Percentiles rank a stretch among this genome's conserved stretches.
Evolutionary conservation across 2,329 filamentous ascomycete genomes (phyloP).

Genomic region (Nemania sp.): DNA sequence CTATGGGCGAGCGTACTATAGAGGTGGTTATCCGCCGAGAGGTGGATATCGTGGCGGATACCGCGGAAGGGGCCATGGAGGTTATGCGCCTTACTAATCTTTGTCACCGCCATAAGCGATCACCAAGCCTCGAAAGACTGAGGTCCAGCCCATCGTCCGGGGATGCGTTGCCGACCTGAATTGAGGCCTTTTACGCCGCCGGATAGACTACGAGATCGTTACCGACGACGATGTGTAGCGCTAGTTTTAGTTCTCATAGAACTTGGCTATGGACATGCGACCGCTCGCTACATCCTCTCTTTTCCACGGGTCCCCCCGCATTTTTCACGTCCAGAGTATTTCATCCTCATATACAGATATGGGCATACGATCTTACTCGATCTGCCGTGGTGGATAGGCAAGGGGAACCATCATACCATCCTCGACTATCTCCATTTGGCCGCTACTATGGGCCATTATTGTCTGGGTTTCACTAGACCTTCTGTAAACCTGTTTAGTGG

Average conservation of each 20-base stretch:
- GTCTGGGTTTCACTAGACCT: too few species aligned
- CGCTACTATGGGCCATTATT: background rate
- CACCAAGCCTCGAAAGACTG: background rate
- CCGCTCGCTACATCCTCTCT: conserved; percentile 16
- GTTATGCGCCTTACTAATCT: conserved; percentile 66
- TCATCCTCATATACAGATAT: conserved; percentile 15
- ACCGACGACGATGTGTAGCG: conserved; percentile 11
- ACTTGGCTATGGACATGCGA: conserved; percentile 1
- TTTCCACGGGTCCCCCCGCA: conserved; percentile 8
- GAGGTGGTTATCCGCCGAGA: conserved; percentile 52
- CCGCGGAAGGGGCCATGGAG: conserved; percentile 61
- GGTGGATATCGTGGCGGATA: conserved; percentile 65
- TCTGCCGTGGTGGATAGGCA: conserved; percentile 9
- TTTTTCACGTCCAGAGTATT: conserved; percentile 7
- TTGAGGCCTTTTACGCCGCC: conserved; percentile 1
- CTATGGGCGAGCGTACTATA: conserved; percentile 57
- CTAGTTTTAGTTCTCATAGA: conserved; percentile 1
- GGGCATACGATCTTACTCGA: conserved; percentile 8
- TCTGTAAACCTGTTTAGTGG: too few species aligned
- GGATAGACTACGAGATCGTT: conserved; percentile 22
- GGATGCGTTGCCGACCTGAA: conserved; percentile 6
- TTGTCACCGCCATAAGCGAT: background rate
- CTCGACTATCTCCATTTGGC: background rate
- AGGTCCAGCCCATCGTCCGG: background rate
- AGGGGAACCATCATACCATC: conserved; percentile 1